Evolutionary conservation across 2,329 filamentous ascomycete species (phyloP).

Genomic region (Coccinonectria pachysandricola): DNA sequence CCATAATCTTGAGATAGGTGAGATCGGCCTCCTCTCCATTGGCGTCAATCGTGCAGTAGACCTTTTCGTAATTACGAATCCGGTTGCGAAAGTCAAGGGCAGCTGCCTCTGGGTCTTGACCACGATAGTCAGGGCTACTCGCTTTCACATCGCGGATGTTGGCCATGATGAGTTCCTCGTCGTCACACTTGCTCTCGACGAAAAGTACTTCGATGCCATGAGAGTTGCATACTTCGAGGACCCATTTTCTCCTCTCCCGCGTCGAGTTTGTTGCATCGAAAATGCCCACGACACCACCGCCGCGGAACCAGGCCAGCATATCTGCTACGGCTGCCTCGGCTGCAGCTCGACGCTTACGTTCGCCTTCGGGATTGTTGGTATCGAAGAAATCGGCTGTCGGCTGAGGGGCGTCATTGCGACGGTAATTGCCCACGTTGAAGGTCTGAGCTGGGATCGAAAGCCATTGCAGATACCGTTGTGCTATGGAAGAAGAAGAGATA

Average conservation of each 20-base stretch:
- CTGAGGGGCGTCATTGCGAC: constrained; percentile 79
- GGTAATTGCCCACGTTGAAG: constrained; percentile 97
- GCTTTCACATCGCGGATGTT: constrained; percentile 98
- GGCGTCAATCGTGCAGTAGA: constrained; percentile 87
- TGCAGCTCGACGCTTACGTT: constrained; percentile 76
- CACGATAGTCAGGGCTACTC: constrained; percentile 86
- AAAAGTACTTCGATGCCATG: constrained; percentile 85
- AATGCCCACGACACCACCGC: constrained; percentile 78
- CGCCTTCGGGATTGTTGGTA: constrained; percentile 77
- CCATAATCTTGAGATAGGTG: constrained; percentile 95
- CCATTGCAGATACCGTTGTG: constrained; percentile 91
- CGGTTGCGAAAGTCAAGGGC: constrained; percentile 87
- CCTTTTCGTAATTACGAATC: constrained; percentile 94
- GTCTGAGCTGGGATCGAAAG: constrained; percentile 86
- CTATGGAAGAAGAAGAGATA: constrained; percentile 31
- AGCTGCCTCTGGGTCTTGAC: constrained; percentile 85
- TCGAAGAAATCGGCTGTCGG: constrained; percentile 95
- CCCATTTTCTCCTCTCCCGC: constrained; percentile 81
- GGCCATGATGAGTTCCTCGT: constrained; percentile 93
- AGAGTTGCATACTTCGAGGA: constrained; percentile 64
- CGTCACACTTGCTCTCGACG: constrained; percentile 93
- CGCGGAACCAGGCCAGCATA: constrained; percentile 87
- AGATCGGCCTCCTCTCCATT: constrained; percentile 68
- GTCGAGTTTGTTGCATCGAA: constrained; percentile 96
- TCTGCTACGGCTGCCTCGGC: constrained; percentile 86